phyloP scores from a whole-genome alignment of 305 asterid species.

The Fraxinus ornus region DNA sequence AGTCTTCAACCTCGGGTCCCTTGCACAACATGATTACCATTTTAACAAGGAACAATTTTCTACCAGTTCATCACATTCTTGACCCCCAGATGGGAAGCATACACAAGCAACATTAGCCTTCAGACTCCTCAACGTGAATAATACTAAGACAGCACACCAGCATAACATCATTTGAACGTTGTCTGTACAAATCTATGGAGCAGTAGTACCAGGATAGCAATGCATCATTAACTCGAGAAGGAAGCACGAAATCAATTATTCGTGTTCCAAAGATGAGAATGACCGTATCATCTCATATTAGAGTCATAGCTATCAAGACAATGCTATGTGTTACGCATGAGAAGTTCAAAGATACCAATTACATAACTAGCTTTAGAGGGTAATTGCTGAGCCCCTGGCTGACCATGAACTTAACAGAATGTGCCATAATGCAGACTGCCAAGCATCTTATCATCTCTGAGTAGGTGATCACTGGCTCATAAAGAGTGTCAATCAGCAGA shows the following conservation, averaged over 20 bases:
- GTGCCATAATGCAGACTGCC: slow-evolving; percentile 54
- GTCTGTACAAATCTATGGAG: not conserved
- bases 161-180: not conserved
- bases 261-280: slow-evolving; percentile 1
- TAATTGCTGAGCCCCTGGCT: slow-evolving; percentile 32
- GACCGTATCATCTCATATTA: not conserved
- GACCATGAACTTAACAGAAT: slow-evolving; percentile 48
- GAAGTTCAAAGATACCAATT: not conserved
- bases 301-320: slow-evolving; percentile 9
- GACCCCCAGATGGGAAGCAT: not conserved
- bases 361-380: slow-evolving; percentile 22
- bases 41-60: not conserved
- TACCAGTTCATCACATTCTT: not conserved
- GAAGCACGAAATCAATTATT: not conserved
- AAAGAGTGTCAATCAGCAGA: slow-evolving; percentile 17
- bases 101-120: not conserved
- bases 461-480: slow-evolving; percentile 50
- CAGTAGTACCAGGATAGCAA: not conserved
- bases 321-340: not conserved
- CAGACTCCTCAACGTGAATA: not conserved
- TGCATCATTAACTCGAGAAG: slow-evolving; percentile 22
- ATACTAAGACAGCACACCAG: not conserved
- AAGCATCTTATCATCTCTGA: slow-evolving; percentile 53
- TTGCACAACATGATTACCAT: not conserved
- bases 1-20: not conserved